phyloP scores from a whole-genome alignment of 331 rosid species.

The Saraca asoca region DNA sequence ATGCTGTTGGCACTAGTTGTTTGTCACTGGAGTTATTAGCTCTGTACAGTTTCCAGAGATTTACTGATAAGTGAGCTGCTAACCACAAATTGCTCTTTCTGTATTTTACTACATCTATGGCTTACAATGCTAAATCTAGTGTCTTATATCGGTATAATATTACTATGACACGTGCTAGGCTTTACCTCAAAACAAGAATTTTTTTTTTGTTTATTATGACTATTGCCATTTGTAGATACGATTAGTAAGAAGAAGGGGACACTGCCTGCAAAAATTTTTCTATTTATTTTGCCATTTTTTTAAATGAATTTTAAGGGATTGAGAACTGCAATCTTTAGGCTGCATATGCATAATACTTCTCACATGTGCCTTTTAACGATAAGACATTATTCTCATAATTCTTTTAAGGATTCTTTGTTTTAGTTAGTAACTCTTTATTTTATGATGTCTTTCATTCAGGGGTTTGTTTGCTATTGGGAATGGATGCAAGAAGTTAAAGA shows the following conservation, averaged over 20 bases:
- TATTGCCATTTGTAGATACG: slow-evolving; percentile 14
- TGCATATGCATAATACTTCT: slow-evolving; percentile 3
- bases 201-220: background rate
- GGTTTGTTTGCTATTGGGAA: slow-evolving; percentile 74
- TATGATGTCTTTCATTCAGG: slow-evolving; percentile 50
- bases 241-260: slow-evolving; percentile 21
- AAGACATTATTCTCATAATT: slow-evolving; percentile 8
- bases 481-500: slow-evolving; percentile 89
- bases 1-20: slow-evolving; percentile 73
- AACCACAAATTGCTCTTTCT: slow-evolving; percentile 12
- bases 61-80: slow-evolving; percentile 75
- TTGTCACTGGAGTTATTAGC: slow-evolving; percentile 69
- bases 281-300: slow-evolving; percentile 11
- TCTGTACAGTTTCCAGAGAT: slow-evolving; percentile 79
- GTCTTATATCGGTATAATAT: background rate
- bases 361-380: background rate
- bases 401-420: background rate
- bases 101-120: slow-evolving; percentile 21
- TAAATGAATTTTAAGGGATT: slow-evolving; percentile 13
- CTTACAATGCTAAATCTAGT: slow-evolving; percentile 18
- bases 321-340: background rate
- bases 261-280: background rate
- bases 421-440: slow-evolving; percentile 20
- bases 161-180: background rate
- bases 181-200: background rate